Conservation (phyloP, 805 yeast genomes). For the Pichia exigua region DNA sequence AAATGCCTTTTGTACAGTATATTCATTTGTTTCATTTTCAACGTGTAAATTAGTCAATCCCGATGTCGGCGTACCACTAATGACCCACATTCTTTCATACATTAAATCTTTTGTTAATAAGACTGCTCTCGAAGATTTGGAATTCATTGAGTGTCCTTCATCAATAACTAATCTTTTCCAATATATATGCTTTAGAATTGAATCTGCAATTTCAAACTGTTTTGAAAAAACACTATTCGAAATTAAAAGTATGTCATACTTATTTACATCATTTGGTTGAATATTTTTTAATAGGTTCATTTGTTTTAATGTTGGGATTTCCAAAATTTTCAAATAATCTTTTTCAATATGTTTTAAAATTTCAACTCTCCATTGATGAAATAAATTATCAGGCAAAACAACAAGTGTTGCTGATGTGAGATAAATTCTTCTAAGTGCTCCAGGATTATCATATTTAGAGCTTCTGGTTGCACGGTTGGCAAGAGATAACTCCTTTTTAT, state of each 20-base stretch:
- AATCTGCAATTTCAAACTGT: slow-evolving; percentile 29
- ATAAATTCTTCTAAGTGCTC: slow-evolving; percentile 25
- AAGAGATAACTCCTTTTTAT: slow-evolving; percentile 9
- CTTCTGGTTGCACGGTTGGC: slow-evolving; percentile 13
- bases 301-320: slow-evolving; percentile 23
- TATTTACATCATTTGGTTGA: slow-evolving; percentile 23
- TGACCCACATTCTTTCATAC: slow-evolving; percentile 65
- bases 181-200: slow-evolving; percentile 36
- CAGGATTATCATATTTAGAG: slow-evolving; percentile 2
- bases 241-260: slow-evolving; percentile 46
- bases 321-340: slow-evolving; percentile 31
- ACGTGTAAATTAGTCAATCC: slow-evolving; percentile 56
- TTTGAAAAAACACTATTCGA: slow-evolving; percentile 39
- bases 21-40: slow-evolving; percentile 29
- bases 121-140: slow-evolving; percentile 43
- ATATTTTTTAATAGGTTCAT: slow-evolving; percentile 30
- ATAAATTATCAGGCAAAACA: slow-evolving; percentile 58
- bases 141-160: slow-evolving; percentile 62
- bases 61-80: slow-evolving; percentile 69
- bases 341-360: slow-evolving; percentile 44
- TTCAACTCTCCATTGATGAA: slow-evolving; percentile 59
- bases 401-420: slow-evolving; percentile 49
- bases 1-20: slow-evolving; percentile 42
- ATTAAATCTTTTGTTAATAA: slow-evolving; percentile 38
- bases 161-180: slow-evolving; percentile 72